Evolutionary conservation across 2,329 filamentous ascomycete genomes (phyloP).

Genomic region (Fusarium fracticaudum): DNA sequence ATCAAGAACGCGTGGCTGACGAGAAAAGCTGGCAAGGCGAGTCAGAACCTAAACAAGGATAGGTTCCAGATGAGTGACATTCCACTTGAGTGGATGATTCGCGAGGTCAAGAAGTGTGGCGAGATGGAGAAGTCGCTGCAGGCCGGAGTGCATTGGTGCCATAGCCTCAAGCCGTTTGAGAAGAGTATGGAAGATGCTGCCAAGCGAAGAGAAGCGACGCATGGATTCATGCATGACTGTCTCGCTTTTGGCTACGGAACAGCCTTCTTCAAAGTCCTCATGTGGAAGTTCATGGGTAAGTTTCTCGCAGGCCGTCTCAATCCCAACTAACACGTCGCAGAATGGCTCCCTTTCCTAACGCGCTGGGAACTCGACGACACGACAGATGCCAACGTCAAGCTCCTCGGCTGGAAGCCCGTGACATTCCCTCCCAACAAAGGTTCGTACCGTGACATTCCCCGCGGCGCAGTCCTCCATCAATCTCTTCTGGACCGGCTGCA

Average conservation of each 20-base stretch:
- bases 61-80: slow-evolving; percentile 59
- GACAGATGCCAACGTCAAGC: slow-evolving; percentile 22
- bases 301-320: accelerated
- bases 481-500: slow-evolving; percentile 50
- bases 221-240: slow-evolving; percentile 51
- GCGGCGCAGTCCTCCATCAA: slow-evolving; percentile 51
- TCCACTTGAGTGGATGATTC: slow-evolving; percentile 63
- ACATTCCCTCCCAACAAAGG: slow-evolving; percentile 53
- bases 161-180: slow-evolving; percentile 47
- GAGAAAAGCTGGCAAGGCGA: slow-evolving; percentile 46
- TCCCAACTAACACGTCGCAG: slow-evolving; percentile 32
- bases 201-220: slow-evolving; percentile 44
- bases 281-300: slow-evolving; percentile 58
- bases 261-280: slow-evolving; percentile 50
- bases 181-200: slow-evolving; percentile 42
- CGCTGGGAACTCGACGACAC: slow-evolving; percentile 51
- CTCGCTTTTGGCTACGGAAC: slow-evolving; percentile 51
- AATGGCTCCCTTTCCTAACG: slow-evolving; percentile 52
- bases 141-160: slow-evolving; percentile 50
- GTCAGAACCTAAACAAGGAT: slow-evolving; percentile 45
- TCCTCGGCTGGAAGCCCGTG: slow-evolving; percentile 33
- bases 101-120: slow-evolving; percentile 55
- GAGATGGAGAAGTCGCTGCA: slow-evolving; percentile 35
- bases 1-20: slow-evolving; percentile 51
- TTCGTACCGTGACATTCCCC: slow-evolving; percentile 51